A percentile compares a stretch with the other conserved stretches of the same genome.
Conservation (phyloP, 2,329 filamentous ascomycete species). For the Xylaria sp. region DNA sequence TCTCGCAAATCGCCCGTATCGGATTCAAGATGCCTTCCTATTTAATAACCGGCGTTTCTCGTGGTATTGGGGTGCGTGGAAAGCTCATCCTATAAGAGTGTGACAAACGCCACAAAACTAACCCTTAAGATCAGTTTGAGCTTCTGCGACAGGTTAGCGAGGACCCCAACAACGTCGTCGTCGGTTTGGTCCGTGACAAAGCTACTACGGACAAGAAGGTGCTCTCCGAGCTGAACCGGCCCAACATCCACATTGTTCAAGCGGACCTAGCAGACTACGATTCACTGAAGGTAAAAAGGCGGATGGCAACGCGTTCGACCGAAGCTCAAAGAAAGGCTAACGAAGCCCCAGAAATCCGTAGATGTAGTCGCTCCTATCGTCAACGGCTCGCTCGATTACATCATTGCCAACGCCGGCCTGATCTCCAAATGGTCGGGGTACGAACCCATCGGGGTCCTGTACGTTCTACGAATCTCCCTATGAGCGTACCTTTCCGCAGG, state of each 20-base stretch:
- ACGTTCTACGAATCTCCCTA: not conserved
- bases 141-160: constrained; percentile 52
- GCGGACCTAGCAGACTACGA: constrained; percentile 50
- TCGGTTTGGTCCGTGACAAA: constrained; percentile 56
- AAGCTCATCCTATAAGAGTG: not conserved
- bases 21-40: constrained; percentile 32
- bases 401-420: constrained; percentile 57
- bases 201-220: constrained; percentile 50
- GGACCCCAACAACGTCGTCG: constrained; percentile 49
- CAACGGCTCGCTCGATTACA: constrained; percentile 52
- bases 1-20: not conserved
- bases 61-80: constrained; percentile 36
- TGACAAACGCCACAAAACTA: not conserved
- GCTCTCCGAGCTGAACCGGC: constrained; percentile 44
- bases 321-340: not conserved
- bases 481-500: not conserved
- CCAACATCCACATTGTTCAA: constrained; percentile 54
- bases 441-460: constrained; percentile 47
- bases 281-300: constrained; percentile 43
- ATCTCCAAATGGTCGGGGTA: constrained; percentile 41
- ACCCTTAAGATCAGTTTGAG: constrained; percentile 47
- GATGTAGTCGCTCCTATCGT: constrained; percentile 39
- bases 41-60: constrained; percentile 35
- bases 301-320: not conserved
- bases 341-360: constrained; percentile 27